Conservation (phyloP, 805 yeast species). For the Isabelozyma heimii region DNA sequence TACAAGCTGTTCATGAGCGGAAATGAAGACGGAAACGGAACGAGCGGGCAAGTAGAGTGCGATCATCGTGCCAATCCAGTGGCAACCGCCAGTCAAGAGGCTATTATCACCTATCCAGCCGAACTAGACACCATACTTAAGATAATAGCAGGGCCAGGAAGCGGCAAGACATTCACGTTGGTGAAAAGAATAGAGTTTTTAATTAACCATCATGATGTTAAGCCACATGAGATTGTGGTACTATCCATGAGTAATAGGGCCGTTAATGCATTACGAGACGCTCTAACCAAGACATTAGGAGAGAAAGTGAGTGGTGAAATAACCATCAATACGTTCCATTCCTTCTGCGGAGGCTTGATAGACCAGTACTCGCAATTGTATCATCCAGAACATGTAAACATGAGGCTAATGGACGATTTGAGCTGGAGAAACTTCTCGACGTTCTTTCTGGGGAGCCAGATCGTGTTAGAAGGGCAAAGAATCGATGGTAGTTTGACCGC, state of each 20-base stretch:
- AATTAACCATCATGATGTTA: slow-evolving; percentile 30
- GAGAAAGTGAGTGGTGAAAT: slow-evolving; percentile 28
- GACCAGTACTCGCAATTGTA: slow-evolving; percentile 28
- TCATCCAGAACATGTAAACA: slow-evolving; percentile 9
- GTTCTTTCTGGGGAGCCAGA: slow-evolving; percentile 34
- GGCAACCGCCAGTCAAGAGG: slow-evolving; percentile 43
- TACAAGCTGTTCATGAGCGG: too few relatives aligned
- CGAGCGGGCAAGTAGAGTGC: not conserved
- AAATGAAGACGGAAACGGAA: too few relatives aligned
- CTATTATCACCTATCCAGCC: slow-evolving; percentile 43
- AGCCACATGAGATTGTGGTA: slow-evolving; percentile 57
- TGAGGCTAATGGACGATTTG: slow-evolving; percentile 48
- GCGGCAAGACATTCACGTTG: slow-evolving; percentile 67
- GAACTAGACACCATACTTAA: slow-evolving; percentile 41
- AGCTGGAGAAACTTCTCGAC: slow-evolving; percentile 44
- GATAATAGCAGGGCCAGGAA: slow-evolving; percentile 70
- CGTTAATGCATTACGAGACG: slow-evolving; percentile 45
- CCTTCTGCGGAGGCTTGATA: slow-evolving; percentile 52
- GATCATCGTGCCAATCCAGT: not conserved
- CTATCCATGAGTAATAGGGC: slow-evolving; percentile 70
- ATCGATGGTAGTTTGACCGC: slow-evolving; percentile 22
- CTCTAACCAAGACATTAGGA: slow-evolving; percentile 33
- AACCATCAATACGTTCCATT: slow-evolving; percentile 60
- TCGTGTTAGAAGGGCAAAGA: slow-evolving; percentile 21
- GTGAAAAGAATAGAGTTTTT: slow-evolving; percentile 51